These are phyloP conservation scores for Plasmodium billcollinsi DNA, from an alignment of 169 alveolate species.

Conservation along the genomic window DNA sequence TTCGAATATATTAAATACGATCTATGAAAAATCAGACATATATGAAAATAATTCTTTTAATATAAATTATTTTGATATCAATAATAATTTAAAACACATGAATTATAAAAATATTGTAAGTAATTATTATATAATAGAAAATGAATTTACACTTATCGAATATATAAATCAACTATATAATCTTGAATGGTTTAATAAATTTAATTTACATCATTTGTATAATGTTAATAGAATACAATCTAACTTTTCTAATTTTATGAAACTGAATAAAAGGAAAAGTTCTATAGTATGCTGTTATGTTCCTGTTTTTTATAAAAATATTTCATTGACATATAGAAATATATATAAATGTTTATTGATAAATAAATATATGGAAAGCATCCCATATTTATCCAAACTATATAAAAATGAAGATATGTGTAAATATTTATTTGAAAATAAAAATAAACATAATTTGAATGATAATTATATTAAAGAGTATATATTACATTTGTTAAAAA, in stretches of 20 bases:
- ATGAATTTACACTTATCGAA: conserved; percentile 38
- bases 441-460: background rate
- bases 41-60: conserved; percentile 20
- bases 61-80: conserved; percentile 12
- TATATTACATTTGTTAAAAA: background rate
- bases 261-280: background rate
- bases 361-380: conserved; percentile 35
- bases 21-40: background rate
- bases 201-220: conserved; percentile 59
- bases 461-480: background rate
- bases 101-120: conserved; percentile 22
- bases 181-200: conserved; percentile 71
- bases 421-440: background rate
- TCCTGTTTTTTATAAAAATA: conserved; percentile 58
- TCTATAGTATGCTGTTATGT: conserved; percentile 56
- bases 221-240: conserved; percentile 48
- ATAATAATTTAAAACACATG: conserved; percentile 2
- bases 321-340: conserved; percentile 52
- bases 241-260: conserved; percentile 26
- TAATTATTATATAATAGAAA: conserved; percentile 26
- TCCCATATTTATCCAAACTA: conserved; percentile 24
- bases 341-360: conserved; percentile 50
- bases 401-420: conserved; percentile 2
- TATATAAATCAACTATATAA: conserved; percentile 53
- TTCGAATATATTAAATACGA: conserved; percentile 11